These are phyloP conservation scores for Erodium moschatum DNA, from an alignment of 441 rosid genomes.

Conservation along the genomic window DNA sequence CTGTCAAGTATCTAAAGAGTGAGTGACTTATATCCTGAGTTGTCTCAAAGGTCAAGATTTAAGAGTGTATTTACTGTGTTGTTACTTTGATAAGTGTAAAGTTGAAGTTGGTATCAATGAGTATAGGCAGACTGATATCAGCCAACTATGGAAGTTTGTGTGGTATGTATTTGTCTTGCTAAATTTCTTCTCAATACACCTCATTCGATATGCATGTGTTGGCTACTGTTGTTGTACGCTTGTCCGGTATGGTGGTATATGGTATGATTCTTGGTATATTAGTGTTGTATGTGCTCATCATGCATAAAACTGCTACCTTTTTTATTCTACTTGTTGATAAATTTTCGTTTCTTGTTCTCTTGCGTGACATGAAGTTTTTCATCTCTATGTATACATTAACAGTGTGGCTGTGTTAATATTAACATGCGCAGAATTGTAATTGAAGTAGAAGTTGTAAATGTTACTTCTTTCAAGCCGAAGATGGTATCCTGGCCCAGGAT, in stretches of 20 bases:
- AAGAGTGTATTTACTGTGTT: not conserved
- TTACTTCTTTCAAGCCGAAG: constrained; percentile 3
- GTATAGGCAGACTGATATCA: constrained; percentile 10
- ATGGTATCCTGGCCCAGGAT: not conserved
- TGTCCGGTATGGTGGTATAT: not conserved
- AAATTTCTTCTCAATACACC: not conserved
- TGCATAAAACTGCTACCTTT: not conserved
- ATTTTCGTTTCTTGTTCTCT: not conserved
- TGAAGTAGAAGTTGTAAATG: not conserved
- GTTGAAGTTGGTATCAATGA: constrained; percentile 7
- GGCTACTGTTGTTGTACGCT: not conserved
- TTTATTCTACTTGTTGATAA: no score
- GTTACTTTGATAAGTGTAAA: not conserved
- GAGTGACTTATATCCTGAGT: not conserved
- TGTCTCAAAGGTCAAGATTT: constrained; percentile 16
- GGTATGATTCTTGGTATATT: not conserved
- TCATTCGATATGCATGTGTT: not conserved
- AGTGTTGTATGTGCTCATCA: not conserved
- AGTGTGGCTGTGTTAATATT: not conserved
- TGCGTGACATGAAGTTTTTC: not conserved
- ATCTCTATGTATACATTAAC: not conserved
- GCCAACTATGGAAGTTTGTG: not conserved
- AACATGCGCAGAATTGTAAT: not conserved
- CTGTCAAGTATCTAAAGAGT: not conserved
- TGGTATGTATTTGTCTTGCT: not conserved